Conservation (phyloP, 176 grass and related monocot species). For the Carex myosuroides region DNA sequence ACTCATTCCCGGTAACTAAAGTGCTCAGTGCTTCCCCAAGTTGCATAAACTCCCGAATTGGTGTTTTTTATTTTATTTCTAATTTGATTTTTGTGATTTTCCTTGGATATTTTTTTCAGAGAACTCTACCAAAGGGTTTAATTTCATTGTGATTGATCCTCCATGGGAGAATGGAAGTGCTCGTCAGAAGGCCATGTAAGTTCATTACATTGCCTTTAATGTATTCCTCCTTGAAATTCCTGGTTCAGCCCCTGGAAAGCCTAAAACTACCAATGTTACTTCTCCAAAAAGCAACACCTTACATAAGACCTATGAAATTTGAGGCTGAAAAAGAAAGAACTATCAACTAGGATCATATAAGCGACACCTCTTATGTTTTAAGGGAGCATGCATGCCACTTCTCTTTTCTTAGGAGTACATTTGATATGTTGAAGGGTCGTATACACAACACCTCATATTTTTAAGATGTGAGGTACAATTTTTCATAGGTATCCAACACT, state of each 20-base stretch:
- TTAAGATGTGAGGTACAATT: not conserved
- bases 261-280: not conserved
- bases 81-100: slow-evolving; percentile 10
- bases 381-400: not conserved
- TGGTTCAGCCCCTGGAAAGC: not conserved
- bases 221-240: not conserved
- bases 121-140: slow-evolving; percentile 52
- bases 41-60: not conserved
- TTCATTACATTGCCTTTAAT: not conserved
- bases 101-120: slow-evolving; percentile 26
- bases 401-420: not conserved
- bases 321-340: not conserved
- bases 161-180: slow-evolving; percentile 97
- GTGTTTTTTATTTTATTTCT: not conserved
- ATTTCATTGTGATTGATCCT: slow-evolving; percentile 84
- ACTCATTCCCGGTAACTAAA: slow-evolving; percentile 64
- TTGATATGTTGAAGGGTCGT: not conserved
- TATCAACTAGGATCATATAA: not conserved
- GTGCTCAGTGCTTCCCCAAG: not conserved
- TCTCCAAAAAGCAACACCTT: not conserved
- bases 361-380: not conserved
- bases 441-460: too few species aligned
- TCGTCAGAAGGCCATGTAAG: slow-evolving; percentile 71
- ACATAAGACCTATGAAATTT: not conserved
- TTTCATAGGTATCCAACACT: slow-evolving; percentile 76